phyloP scores from a whole-genome alignment of 2,329 filamentous ascomycete genomes.

The Exophiala sp. region DNA sequence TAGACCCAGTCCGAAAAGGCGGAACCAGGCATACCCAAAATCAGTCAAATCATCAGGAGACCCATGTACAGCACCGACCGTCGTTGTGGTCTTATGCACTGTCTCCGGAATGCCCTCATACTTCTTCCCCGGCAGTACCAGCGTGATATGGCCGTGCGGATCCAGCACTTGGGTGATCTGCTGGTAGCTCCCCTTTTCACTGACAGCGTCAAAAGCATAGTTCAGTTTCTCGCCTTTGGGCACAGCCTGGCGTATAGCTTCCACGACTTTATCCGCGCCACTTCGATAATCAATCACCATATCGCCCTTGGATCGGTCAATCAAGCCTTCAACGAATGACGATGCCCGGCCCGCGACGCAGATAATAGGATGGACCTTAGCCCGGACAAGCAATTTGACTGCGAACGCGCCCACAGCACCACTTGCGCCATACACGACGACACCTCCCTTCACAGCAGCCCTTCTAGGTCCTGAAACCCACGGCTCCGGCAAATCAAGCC shows the following conservation, averaged over 20 bases:
- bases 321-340: slow-evolving; percentile 51
- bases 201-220: slow-evolving; percentile 58
- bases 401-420: slow-evolving; percentile 58
- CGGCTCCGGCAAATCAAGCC: slow-evolving; percentile 22
- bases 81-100: slow-evolving; percentile 19
- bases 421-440: slow-evolving; percentile 55
- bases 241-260: slow-evolving; percentile 44
- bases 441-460: slow-evolving; percentile 26
- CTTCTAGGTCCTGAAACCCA: slow-evolving; percentile 21
- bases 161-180: slow-evolving; percentile 48
- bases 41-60: slow-evolving; percentile 31
- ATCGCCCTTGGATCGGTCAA: slow-evolving; percentile 55
- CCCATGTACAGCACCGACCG: slow-evolving; percentile 24
- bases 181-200: slow-evolving; percentile 49
- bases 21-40: slow-evolving; percentile 46
- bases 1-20: slow-evolving; percentile 45
- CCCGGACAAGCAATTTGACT: slow-evolving; percentile 53
- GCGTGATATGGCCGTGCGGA: slow-evolving; percentile 17
- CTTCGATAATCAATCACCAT: slow-evolving; percentile 59
- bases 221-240: slow-evolving; percentile 40
- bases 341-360: slow-evolving; percentile 54
- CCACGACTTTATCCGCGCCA: slow-evolving; percentile 52
- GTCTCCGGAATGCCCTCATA: slow-evolving; percentile 21
- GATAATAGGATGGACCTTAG: slow-evolving; percentile 62
- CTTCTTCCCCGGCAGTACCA: slow-evolving; percentile 21